Evolutionary conservation across 176 grass and related monocot species (phyloP).

Genomic region (Eleusine coracana): DNA sequence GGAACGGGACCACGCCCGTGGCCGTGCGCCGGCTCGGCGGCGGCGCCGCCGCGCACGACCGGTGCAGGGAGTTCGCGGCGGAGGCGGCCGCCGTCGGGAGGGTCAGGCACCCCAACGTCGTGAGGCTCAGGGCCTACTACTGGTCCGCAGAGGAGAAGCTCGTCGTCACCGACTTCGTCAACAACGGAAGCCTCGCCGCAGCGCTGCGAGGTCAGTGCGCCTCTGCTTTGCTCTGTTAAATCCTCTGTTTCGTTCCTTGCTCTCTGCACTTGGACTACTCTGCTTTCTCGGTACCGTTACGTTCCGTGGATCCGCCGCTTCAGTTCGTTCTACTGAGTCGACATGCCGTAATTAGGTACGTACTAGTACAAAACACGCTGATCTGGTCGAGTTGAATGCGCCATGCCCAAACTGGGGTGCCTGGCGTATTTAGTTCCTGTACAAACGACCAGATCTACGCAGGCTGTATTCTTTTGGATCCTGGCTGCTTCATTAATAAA

Average conservation of each 20-base stretch:
- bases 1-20: conserved; percentile 66
- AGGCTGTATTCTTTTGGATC: not conserved
- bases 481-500: no score
- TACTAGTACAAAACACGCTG: not conserved
- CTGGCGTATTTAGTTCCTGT: not conserved
- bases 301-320: no score
- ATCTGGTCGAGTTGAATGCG: not conserved
- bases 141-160: conserved; percentile 91
- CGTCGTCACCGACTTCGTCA: conserved; percentile 87
- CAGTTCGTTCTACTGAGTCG: not conserved
- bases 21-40: conserved; percentile 74
- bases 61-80: conserved; percentile 65
- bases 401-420: not conserved
- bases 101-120: conserved; percentile 73
- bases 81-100: conserved; percentile 43
- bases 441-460: not conserved
- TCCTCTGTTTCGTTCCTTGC: not conserved
- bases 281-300: no score
- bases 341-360: not conserved
- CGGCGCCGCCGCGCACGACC: conserved; percentile 27
- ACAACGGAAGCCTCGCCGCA: conserved; percentile 80
- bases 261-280: no score
- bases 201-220: conserved; percentile 60
- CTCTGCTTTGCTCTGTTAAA: not conserved
- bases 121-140: conserved; percentile 75